A percentile compares a stretch with the other conserved stretches of the same genome.
Conservation (phyloP, 148 eudicot species). For the Euryodendron excelsum region DNA sequence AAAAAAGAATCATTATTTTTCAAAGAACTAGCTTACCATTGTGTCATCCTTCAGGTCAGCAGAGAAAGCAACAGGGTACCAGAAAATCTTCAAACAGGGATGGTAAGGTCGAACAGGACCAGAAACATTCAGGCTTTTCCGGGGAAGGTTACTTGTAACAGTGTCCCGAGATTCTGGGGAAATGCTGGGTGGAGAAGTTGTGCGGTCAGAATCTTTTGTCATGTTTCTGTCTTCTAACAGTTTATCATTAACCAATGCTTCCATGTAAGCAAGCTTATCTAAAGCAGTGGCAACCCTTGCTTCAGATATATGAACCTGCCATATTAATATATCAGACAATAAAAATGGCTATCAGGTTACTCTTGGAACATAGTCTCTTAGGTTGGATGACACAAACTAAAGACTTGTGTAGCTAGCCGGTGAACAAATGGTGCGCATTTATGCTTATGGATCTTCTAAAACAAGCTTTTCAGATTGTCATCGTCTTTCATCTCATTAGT, state of each 20-base stretch:
- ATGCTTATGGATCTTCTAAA: background rate
- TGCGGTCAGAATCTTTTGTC: slow-evolving; percentile 32
- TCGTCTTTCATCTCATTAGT: background rate
- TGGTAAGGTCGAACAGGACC: slow-evolving; percentile 83
- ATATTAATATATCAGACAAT: background rate
- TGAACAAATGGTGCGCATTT: too few species aligned
- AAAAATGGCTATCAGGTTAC: background rate
- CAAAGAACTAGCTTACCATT: slow-evolving; percentile 50
- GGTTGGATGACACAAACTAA: background rate
- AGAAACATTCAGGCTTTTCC: slow-evolving; percentile 61
- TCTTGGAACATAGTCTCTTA: background rate
- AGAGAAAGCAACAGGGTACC: slow-evolving; percentile 96
- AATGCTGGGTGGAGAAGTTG: slow-evolving; percentile 53
- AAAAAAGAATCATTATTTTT: too few species aligned
- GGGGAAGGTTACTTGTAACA: slow-evolving; percentile 39
- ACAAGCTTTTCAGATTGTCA: background rate
- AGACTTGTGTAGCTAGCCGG: too few species aligned
- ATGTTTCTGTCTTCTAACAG: slow-evolving; percentile 67
- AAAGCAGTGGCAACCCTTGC: slow-evolving; percentile 78
- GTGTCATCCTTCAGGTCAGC: slow-evolving; percentile 80
- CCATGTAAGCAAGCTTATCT: slow-evolving; percentile 95
- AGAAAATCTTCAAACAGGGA: slow-evolving; percentile 70
- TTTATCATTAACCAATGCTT: slow-evolving; percentile 78
- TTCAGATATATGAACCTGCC: slow-evolving; percentile 95
- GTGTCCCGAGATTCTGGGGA: slow-evolving; percentile 40